These are phyloP conservation scores for Zea luxurians DNA, from an alignment of 176 grass and related monocot genomes.

Conservation along the genomic window DNA sequence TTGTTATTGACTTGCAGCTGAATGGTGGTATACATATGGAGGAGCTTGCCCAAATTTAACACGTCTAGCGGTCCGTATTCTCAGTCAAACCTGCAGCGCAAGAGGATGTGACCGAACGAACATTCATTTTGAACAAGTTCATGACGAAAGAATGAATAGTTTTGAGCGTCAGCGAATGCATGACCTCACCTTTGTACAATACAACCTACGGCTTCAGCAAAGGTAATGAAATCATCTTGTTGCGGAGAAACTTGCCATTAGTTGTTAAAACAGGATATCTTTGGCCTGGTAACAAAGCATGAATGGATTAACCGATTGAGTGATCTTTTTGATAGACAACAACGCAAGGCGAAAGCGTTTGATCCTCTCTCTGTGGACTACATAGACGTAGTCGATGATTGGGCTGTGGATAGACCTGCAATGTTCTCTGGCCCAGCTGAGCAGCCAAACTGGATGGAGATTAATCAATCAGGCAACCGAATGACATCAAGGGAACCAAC, in stretches of 20 bases:
- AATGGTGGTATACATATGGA: conserved; percentile 93
- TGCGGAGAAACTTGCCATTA: neutral
- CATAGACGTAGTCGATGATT: conserved; percentile 78
- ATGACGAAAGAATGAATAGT: conserved; percentile 75
- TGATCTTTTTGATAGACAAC: conserved; percentile 51
- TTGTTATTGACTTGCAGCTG: conserved; percentile 53
- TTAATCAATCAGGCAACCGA: conserved; percentile 51
- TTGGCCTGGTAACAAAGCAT: neutral
- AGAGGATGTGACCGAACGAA: conserved; percentile 60
- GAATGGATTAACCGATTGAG: neutral
- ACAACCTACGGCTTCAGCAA: conserved; percentile 82
- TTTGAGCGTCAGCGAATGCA: conserved; percentile 74
- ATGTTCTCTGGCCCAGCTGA: conserved; percentile 43
- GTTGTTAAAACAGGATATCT: neutral
- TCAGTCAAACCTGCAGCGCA: conserved; percentile 87
- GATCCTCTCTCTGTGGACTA: conserved; percentile 76
- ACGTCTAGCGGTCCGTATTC: conserved; percentile 71
- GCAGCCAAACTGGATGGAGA: conserved; percentile 67
- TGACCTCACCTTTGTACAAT: conserved; percentile 84
- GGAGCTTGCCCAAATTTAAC: conserved; percentile 80
- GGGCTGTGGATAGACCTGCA: conserved; percentile 68
- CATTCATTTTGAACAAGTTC: conserved; percentile 73
- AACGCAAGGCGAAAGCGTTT: conserved; percentile 54
- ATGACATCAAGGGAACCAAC: conserved; percentile 35
- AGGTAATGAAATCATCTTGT: conserved; percentile 49